Conservation (phyloP, 768 basidiomycete species). For the Tulasnella sp. region DNA sequence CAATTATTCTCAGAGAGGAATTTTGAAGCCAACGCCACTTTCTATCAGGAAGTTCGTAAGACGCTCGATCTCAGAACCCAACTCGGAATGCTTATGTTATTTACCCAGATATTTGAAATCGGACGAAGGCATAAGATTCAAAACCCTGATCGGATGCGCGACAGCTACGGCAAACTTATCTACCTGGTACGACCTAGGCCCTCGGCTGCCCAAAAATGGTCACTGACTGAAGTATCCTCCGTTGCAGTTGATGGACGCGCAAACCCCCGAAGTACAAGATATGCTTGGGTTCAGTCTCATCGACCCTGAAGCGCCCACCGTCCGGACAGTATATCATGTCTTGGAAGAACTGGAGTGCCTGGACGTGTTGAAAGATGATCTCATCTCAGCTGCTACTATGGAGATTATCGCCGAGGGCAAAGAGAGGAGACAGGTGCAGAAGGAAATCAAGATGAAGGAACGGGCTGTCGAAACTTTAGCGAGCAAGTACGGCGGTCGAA, state of each 20-base stretch:
- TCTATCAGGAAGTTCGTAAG: slow-evolving; percentile 60
- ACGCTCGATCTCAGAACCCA: not conserved
- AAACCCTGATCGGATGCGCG: slow-evolving; percentile 91
- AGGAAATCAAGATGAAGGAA: slow-evolving; percentile 82
- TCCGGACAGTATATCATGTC: slow-evolving; percentile 71
- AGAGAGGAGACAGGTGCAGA: slow-evolving; percentile 75
- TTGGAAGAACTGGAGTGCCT: slow-evolving; percentile 67
- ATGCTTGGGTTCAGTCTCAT: slow-evolving; percentile 80
- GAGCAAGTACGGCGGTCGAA: slow-evolving; percentile 66
- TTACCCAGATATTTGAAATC: slow-evolving; percentile 64
- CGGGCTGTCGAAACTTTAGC: slow-evolving; percentile 80
- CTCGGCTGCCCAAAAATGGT: not conserved
- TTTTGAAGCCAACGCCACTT: slow-evolving; percentile 76
- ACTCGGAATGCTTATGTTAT: not conserved
- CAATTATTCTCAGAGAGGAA: slow-evolving; percentile 81
- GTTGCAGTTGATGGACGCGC: slow-evolving; percentile 65
- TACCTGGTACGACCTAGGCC: slow-evolving; percentile 30
- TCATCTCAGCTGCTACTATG: slow-evolving; percentile 74
- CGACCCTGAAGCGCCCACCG: slow-evolving; percentile 50
- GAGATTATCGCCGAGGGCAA: slow-evolving; percentile 78
- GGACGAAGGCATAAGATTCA: slow-evolving; percentile 62
- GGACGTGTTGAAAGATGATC: slow-evolving; percentile 74
- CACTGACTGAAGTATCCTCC: not conserved
- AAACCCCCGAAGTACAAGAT: slow-evolving; percentile 78
- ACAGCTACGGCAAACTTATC: slow-evolving; percentile 78